A percentile compares a stretch with the other conserved stretches of the same genome.
phyloP scores from a whole-genome alignment of 2,329 filamentous ascomycete species.

The Fusarium anthophilum region DNA sequence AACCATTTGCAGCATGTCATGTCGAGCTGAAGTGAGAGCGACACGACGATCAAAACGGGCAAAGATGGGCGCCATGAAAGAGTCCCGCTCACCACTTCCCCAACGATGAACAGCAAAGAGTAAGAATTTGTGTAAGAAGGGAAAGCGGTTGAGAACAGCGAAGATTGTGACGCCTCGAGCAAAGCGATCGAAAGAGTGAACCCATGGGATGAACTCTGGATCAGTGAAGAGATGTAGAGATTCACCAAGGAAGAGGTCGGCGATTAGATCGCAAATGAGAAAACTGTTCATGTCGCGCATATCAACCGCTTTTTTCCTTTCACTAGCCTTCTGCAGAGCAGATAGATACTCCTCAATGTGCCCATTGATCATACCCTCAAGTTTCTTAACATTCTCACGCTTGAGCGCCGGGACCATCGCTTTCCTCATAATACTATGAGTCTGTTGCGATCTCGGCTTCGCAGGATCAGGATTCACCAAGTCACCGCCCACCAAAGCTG shows the following conservation, averaged over 20 bases:
- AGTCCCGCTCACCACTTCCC: not conserved
- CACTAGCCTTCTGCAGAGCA: accelerated
- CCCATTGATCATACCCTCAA: not conserved
- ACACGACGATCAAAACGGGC: not conserved
- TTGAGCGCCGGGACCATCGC: not conserved
- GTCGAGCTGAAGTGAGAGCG: not conserved
- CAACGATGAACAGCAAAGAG: not conserved
- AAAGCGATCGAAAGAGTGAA: not conserved
- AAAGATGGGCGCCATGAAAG: not conserved
- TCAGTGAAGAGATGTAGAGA: not conserved
- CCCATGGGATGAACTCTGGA: not conserved
- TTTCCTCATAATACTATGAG: not conserved
- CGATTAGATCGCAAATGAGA: not conserved
- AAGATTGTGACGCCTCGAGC: not conserved
- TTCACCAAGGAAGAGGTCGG: not conserved
- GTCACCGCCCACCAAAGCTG: not conserved
- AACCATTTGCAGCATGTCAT: not conserved
- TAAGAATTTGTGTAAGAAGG: not conserved
- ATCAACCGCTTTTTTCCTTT: not conserved
- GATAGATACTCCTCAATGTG: not conserved
- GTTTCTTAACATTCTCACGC: not conserved
- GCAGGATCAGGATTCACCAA: not conserved
- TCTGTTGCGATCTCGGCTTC: not conserved
- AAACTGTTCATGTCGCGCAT: conserved; percentile 1
- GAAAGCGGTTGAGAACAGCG: not conserved